Base-by-base conservation (phyloP, 768 basidiomycete species). In the Agaricus subrufescens region DNA sequence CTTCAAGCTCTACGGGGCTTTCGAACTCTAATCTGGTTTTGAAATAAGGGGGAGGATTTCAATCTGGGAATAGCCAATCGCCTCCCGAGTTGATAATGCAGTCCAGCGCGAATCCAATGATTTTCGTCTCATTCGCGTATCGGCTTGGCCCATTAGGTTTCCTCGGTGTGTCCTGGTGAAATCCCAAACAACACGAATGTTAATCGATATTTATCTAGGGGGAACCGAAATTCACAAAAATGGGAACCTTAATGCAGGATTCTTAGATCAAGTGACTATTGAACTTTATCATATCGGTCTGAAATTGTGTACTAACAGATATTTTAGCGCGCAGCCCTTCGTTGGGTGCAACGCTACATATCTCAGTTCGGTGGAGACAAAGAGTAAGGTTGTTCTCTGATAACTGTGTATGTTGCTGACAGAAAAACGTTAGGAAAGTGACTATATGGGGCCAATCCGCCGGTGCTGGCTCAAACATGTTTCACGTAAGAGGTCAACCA, bases 391-490 rank as follows among this genome's bases (percentile, higher is more conserved):
- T 26, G 43, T 34, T 2, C 29, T 27, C 29, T 23, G 8, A 34
- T 34, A 39, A 45, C 14, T 45, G 15, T 11, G 27, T 19, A 23
- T 31, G 7, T 39, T 25, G 43, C 54, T 48, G 44, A 51, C 48
- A 4, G 23, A 42, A 15, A 38, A 46, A 30, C 37, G 23, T 12
- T 43, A 75, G 75, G 14, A 67, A 63, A 37, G 73, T 76, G 29
- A 75, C 75, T 19, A 75, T 76, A 14, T 76, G 73, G 73, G 75
- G 75, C 7, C 61, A 75, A 62, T 74, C 73, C 38, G 73, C 75
- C 14, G 75, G 74, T 9, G 75, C 75, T 53, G 75, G 70, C 7
- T 73, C 75, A 4, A 71, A 69, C 1, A 72, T 75, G 69, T 75
- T 70, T 53, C 74, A 76, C 46, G 74, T 68, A 60, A 59, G 52